Evolutionary conservation across 176 grass and related monocot species (phyloP), one percentile per base, ranked within the genome.

Genomic region (Cocos nucifera): DNA sequence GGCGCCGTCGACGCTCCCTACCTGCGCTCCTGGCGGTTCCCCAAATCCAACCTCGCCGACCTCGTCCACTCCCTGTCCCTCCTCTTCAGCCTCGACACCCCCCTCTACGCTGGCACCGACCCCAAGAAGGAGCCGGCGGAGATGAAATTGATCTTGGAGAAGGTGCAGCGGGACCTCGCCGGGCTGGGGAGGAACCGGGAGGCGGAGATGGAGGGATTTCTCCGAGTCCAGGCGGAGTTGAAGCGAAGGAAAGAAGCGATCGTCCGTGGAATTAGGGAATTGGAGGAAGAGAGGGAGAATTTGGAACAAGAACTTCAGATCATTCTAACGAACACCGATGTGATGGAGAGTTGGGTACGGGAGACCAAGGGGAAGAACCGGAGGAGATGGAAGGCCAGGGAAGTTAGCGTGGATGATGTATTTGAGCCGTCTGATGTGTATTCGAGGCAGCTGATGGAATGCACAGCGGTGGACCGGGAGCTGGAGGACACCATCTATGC

Each of bases 291-390:
- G 52, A 67, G 53, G 25, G 53, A 65, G n/a, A 10, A 32, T 22
- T 17, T 58, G 5, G 62, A 66, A 15, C 19, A 75, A 49, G 27
- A 75, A 5, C 61, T 58, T 26, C 53, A 75, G 62, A 67, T 50
- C 3, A 14, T 58, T 6, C 6, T n/a, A 39, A 67, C 56, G 15
- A 65, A 66, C 28, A 50, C 17, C 9, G 54, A 66, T 30, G 17
- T 75, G 18, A 12, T 30, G 62, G 35, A 17, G 29, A 59, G 32
- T 52, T 75, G 73, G 73, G 5, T 51, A 21, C 25, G 28, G 18
- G 30, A 67, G 10, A 67, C 48, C 4, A 14, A 22, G 21, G 39
- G 28, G 14, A 25, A 67, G 17, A 67, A 51, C 4, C 7, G 16
- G 2, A 59, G 28, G 56, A 51, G 22, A 35, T 4, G 15, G 52